Base-by-base conservation (phyloP, 345 rosid genomes). In the Boechera divaricarpa region DNA sequence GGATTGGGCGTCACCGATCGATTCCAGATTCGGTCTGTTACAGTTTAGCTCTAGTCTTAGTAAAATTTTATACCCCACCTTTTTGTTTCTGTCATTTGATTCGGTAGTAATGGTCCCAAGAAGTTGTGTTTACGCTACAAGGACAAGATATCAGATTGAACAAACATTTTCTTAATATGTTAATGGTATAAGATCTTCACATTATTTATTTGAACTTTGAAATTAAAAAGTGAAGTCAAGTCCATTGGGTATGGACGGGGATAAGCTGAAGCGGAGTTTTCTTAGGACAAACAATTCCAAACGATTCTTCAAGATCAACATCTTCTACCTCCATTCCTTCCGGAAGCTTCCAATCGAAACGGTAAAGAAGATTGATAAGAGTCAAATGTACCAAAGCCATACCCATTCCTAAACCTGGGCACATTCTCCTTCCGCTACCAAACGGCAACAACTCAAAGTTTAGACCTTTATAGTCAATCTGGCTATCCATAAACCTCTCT, bases 381-480 rank as follows among this genome's bases (percentile, higher is more conserved):
- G 83, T 60, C 9, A 86, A 78, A 69, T 85, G 85, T 32, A 87
- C 60, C 45, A 85, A 15, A 53, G 69, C 55, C n/a, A 77, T 36
- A 2, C 80, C 86, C 6, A 89, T 79, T 31, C 71, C 76, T 1
- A 76, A 57, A n/a, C 90, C 94, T 0, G 94, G 94, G 48, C 94
- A 89, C 28, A 82, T 84, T 36, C 94, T 79, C 18, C 97, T 76
- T 2, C 97, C 92, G 1, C 79, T 62, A 18, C 94, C 92, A 44
- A 91, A 89, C 2, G 94, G 89, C 24, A 85, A 68, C 5, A 84
- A 13, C 76, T 87, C 89, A 31, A 76, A 91, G 63, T 86, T 48
- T 39, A 80, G 71, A 31, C 93, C 91, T 45, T 13, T 86, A 45
- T 77, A 88, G 66, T 91, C 91, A 11, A 85, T 67, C 2, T 58